A percentile compares a stretch with the other conserved stretches of the same genome.
These are phyloP conservation scores for Phtheirospermum japonicum DNA, from an alignment of 257 asterid species.

Conservation along the genomic window DNA sequence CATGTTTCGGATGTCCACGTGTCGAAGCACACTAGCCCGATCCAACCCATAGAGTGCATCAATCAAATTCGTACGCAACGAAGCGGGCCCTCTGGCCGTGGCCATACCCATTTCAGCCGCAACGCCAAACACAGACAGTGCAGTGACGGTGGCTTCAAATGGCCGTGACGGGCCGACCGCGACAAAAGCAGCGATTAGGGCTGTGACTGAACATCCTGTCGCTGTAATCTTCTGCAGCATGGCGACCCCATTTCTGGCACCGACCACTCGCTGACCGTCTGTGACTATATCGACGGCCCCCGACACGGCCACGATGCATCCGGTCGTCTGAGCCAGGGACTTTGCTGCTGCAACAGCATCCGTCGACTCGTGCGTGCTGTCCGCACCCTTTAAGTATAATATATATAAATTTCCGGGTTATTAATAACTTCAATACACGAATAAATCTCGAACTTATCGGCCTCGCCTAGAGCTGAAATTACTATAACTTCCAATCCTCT, in stretches of 20 bases:
- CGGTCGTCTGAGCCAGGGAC: constrained; percentile 51
- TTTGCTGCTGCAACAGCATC: constrained; percentile 86
- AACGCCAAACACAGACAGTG: constrained; percentile 76
- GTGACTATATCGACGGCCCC: constrained; percentile 82
- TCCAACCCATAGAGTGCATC: constrained; percentile 69
- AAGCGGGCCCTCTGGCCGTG: constrained; percentile 73
- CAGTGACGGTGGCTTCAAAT: constrained; percentile 78
- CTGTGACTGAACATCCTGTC: constrained; percentile 89
- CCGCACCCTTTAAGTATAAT: constrained; percentile 58
- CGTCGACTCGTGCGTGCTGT: constrained; percentile 59
- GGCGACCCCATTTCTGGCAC: constrained; percentile 72
- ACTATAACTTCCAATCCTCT: no score
- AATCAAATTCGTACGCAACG: constrained; percentile 63
- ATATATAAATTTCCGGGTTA: no score
- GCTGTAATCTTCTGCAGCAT: constrained; percentile 90
- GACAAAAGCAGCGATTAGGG: constrained; percentile 75
- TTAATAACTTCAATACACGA: no score
- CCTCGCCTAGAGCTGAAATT: no score
- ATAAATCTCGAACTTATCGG: no score
- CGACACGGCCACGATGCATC: constrained; percentile 68
- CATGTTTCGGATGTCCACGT: constrained; percentile 39
- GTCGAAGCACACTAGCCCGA: constrained; percentile 36
- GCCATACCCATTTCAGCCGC: constrained; percentile 68
- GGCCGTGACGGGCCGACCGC: constrained; percentile 59
- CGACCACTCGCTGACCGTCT: constrained; percentile 61